Conservation (phyloP, 148 eudicot species). For the Silene uniflora region DNA sequence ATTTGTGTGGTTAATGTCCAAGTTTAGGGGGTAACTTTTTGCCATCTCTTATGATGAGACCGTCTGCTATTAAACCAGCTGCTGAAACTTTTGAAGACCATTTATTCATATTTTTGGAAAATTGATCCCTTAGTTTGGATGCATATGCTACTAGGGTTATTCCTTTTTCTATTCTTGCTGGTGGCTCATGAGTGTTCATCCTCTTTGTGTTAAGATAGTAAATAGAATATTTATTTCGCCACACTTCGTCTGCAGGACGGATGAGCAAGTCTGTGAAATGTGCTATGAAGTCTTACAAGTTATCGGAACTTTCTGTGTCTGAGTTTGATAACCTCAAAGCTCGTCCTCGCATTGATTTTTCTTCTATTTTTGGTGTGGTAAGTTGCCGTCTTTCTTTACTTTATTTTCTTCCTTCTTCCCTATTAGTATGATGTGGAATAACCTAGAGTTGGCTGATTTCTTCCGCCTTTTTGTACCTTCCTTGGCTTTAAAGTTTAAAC, state of each 20-base stretch:
- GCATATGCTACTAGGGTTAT: neutral
- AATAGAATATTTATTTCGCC: no score
- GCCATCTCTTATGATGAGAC: neutral
- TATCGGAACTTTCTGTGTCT: slow-evolving; percentile 64
- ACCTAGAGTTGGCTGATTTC: neutral
- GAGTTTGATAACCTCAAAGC: slow-evolving; percentile 80
- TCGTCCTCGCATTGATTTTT: slow-evolving; percentile 91
- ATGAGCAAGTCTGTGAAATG: slow-evolving; percentile 42
- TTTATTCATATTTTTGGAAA: no score
- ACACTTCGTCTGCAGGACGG: slow-evolving; percentile 34
- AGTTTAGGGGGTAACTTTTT: neutral
- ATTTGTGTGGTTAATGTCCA: neutral
- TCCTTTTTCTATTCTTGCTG: neutral
- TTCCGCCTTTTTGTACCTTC: neutral
- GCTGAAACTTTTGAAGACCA: neutral
- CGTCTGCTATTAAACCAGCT: neutral
- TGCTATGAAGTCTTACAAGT: slow-evolving; percentile 87
- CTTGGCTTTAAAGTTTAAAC: neutral
- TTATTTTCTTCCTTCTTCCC: neutral
- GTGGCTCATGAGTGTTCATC: neutral
- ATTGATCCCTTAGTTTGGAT: neutral
- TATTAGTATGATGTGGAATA: neutral
- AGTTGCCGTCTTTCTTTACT: slow-evolving; percentile 21
- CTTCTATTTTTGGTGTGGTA: slow-evolving; percentile 78
- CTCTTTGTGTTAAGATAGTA: slow-evolving; percentile 16